These are phyloP conservation scores for Aspergillus carbonarius DNA, from an alignment of 2,329 filamentous ascomycete genomes.

Conservation along the genomic window DNA sequence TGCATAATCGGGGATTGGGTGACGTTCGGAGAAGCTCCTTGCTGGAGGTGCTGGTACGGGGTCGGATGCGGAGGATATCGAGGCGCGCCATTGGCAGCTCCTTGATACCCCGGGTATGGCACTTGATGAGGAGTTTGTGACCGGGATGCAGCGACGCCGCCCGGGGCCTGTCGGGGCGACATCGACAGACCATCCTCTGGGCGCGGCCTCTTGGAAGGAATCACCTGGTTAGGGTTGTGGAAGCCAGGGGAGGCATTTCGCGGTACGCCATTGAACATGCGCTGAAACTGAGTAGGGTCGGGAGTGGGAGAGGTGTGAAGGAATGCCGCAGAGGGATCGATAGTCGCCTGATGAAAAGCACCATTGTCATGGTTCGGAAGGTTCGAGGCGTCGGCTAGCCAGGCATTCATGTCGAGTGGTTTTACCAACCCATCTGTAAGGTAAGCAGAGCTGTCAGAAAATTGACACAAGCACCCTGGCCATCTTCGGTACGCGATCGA, in stretches of 20 bases:
- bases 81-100: conserved; percentile 61
- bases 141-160: conserved; percentile 76
- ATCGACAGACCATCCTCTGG: conserved; percentile 82
- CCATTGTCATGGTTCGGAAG: conserved; percentile 51
- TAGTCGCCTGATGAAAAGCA: conserved; percentile 46
- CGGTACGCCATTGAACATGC: conserved; percentile 79
- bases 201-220: conserved; percentile 84
- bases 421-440: conserved; percentile 48
- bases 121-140: conserved; percentile 88
- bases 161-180: conserved; percentile 74
- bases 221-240: conserved; percentile 74
- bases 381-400: conserved; percentile 50
- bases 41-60: conserved; percentile 78
- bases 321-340: conserved; percentile 50
- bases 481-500: conserved; percentile 27
- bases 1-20: conserved; percentile 94
- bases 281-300: conserved; percentile 55
- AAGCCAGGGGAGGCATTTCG: conserved; percentile 80
- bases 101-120: conserved; percentile 69
- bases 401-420: conserved; percentile 53
- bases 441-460: conserved; percentile 26
- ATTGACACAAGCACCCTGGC: conserved; percentile 12
- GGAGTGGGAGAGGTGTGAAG: conserved; percentile 47
- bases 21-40: conserved; percentile 75
- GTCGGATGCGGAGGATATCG: conserved; percentile 61